Percentiles rank a stretch among this genome's conserved stretches.
phyloP scores from a whole-genome alignment of 176 grass and related monocot species.

The Oryza officinalis region DNA sequence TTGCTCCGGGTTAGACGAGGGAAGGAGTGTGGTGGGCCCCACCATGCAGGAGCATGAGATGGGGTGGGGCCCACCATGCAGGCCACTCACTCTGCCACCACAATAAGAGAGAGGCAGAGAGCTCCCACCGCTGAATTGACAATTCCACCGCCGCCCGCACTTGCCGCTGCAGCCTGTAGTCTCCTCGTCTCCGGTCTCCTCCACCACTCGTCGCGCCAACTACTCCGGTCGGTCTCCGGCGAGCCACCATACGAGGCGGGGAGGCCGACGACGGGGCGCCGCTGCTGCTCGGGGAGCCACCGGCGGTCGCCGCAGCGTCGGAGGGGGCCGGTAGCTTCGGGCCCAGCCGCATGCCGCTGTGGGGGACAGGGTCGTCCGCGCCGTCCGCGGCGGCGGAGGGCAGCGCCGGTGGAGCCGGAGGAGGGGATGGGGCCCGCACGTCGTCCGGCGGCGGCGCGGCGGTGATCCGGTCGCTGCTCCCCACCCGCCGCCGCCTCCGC shows the following conservation, averaged over 20 bases:
- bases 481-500: conserved; percentile 78
- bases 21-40: background rate
- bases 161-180: background rate
- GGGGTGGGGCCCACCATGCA: background rate
- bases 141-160: background rate
- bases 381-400: conserved; percentile 19
- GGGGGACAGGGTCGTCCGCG: conserved; percentile 38
- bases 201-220: background rate
- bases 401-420: background rate
- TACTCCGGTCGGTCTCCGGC: too few species aligned
- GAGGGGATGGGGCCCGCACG: conserved; percentile 18
- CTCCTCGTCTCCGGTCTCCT: background rate
- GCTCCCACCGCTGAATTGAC: background rate
- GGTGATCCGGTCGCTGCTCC: conserved; percentile 75
- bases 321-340: background rate
- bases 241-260: background rate
- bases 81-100: background rate
- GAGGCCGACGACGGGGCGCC: background rate
- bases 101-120: background rate
- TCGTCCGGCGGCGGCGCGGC: conserved; percentile 25
- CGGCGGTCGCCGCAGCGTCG: background rate
- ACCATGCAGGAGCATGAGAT: background rate
- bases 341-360: conserved; percentile 49
- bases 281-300: conserved; percentile 12
- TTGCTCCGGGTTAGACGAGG: too few species aligned